Evolutionary conservation across 2,329 filamentous ascomycete genomes (phyloP).

Genomic region (Cadophora malorum): DNA sequence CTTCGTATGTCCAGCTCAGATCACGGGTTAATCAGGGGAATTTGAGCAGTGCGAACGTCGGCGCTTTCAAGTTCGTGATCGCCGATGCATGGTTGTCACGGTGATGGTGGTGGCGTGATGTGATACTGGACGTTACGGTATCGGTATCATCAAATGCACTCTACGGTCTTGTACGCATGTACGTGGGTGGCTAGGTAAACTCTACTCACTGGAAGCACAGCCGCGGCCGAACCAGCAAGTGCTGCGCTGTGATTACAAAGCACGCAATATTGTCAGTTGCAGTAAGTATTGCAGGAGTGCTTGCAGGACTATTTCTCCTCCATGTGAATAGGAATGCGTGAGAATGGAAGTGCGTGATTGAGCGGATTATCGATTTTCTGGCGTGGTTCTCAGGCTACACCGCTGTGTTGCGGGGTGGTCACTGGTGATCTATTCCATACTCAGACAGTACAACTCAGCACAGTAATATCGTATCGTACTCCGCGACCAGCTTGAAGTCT

Average conservation of each 20-base stretch:
- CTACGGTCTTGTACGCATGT: neutral
- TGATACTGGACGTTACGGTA: neutral
- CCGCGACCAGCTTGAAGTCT: neutral
- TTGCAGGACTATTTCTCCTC: neutral
- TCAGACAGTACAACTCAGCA: neutral
- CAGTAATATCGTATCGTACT: neutral
- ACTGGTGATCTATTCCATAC: constrained; percentile 5
- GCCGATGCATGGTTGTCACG: neutral
- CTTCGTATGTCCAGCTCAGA: neutral
- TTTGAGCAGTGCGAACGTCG: too few relatives aligned
- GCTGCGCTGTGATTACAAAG: constrained; percentile 11
- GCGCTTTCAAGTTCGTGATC: neutral
- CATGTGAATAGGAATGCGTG: neutral
- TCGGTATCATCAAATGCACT: neutral
- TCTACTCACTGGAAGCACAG: neutral
- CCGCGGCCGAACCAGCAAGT: neutral
- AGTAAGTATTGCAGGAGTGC: neutral
- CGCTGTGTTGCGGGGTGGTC: neutral
- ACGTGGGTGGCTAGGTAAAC: neutral
- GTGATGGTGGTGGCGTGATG: neutral
- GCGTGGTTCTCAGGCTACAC: constrained; percentile 11
- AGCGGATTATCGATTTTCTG: constrained; percentile 8
- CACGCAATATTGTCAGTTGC: neutral
- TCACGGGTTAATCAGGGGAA: neutral
- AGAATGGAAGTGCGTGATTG: neutral